Percentiles rank a stretch among this genome's conserved stretches.
phyloP scores from a whole-genome alignment of 495 filamentous ascomycete genomes.

The Paragyromitra xinjiangensis region DNA sequence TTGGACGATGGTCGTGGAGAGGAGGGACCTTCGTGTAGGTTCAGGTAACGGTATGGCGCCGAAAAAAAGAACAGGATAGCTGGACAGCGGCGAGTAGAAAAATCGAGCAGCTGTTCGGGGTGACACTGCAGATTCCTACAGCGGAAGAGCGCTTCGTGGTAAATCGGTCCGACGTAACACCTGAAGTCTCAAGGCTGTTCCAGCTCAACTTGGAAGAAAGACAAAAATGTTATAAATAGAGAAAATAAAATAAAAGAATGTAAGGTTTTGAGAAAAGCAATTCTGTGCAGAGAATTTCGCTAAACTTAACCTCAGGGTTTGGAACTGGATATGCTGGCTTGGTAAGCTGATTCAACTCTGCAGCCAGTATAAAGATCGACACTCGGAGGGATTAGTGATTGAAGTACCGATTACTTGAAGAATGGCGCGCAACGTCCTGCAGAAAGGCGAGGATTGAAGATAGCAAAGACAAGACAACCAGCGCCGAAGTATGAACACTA shows the following conservation, averaged over 20 bases:
- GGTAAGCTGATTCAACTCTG: slow-evolving; percentile 12
- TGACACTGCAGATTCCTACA: slow-evolving; percentile 30
- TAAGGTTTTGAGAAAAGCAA: slow-evolving; percentile 19
- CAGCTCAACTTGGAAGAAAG: slow-evolving; percentile 15
- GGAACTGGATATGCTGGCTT: slow-evolving; percentile 2
- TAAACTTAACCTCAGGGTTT: neutral
- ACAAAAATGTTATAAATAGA: slow-evolving; percentile 25
- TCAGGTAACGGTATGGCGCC: neutral
- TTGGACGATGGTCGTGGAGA: neutral
- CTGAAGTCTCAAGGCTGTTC: slow-evolving; percentile 20
- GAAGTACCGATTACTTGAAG: slow-evolving; percentile 13
- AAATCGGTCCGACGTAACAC: slow-evolving; percentile 26
- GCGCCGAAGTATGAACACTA: neutral
- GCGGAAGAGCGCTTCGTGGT: slow-evolving; percentile 14
- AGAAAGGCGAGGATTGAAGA: slow-evolving; percentile 1
- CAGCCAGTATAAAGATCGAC: slow-evolving; percentile 16
- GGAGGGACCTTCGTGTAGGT: neutral
- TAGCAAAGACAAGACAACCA: neutral
- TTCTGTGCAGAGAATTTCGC: slow-evolving; percentile 9
- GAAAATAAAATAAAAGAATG: neutral
- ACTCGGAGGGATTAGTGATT: neutral
- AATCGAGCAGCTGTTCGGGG: slow-evolving; percentile 3
- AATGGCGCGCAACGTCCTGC: slow-evolving; percentile 11
- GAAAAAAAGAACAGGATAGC: slow-evolving; percentile 11
- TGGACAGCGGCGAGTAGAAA: slow-evolving; percentile 5